Evolutionary conservation across 805 yeast genomes (phyloP), one percentile per base, ranked within the genome.

Genomic region (Ogataea trehalophila): DNA sequence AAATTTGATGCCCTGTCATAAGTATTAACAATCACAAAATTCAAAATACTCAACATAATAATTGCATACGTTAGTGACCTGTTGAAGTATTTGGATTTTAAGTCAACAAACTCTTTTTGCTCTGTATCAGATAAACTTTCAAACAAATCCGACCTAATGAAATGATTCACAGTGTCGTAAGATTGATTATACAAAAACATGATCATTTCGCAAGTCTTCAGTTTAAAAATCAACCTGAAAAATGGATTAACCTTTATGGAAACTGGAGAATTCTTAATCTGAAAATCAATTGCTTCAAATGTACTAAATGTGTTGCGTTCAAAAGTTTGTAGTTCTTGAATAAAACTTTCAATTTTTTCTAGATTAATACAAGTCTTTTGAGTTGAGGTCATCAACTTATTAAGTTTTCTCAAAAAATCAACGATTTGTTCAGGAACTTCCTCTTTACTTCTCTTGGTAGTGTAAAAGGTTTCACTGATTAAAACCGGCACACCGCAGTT

Each of bases 401-500:
- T 26, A 2, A 26, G 5, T n/a, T 26, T 22, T 23, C 41, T 26
- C 31, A 26, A 5, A 5, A 26, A 11, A 26, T 26, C 4, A 26
- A 26, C 9, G 1, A 11, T 26, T 26, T 31, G 37, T 14, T 33
- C 23, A 14, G 18, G 15, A 9, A 41, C 9, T 14, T 14, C 5
- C 13, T n/a, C 15, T 6, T 15, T 11, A 6, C 38, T 17, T 7
- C 13, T 7, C 6, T 17, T 22, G 3, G 39, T 33, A 6, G 48
- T 40, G 20, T 42, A 37, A 29, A 35, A 37, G 6, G 36, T 18
- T n/a, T 41, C 38, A 3, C 33, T 3, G 3, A 51, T 33, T 33
- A 59, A 33, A 3, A 53, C 49, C 7, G 63, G 62, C 3, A 49
- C 42, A 23, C 65, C 61, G 2, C 64, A 55, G 36, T 48, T 45